Evolutionary conservation across 257 asterid genomes (phyloP), one percentile per base, ranked within the genome.

Genomic region (Verbena officinalis): DNA sequence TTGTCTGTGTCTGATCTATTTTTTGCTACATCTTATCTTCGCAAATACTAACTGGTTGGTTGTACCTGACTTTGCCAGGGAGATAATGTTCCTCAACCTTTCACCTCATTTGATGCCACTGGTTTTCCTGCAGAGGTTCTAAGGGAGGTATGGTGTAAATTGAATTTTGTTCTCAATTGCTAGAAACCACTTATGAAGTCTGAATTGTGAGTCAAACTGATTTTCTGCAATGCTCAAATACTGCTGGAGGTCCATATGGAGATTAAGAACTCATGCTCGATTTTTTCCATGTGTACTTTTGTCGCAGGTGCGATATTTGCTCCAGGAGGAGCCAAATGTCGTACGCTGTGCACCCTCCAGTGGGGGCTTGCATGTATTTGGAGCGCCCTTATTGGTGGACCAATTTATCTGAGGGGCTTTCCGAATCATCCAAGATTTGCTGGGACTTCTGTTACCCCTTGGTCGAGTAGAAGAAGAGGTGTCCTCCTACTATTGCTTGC

Each of bases 241-340:
- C 80, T 76, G 64, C 77, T 67, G 84, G 91, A 77, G 78, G 69
- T 69, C 64, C 75, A 50, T 56, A 15, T 75, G 67, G 85, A 70
- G 83, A 75, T 59, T 83, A 65, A 74, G 78, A 80, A 77, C 85
- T 79, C 82, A 77, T 70, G 55, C 74, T 42, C 69, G 55, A 66
- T 46, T 74, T 80, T 88, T 83, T 74, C 79, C 69, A 27, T 81
- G 77, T 82, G 75, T 77, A 72, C 82, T 80, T 85, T 77, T 86
- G 88, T 81, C 93, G 80, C 95, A 90, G 97, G 92, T 88, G 95
- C 98, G 99, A 90, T 91, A 86, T 90, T 94, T 85, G 99, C 99
- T 90, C 97, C 96, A 51, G 96, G 83, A 81, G 96, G 96, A 94
- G 96, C 80, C 71, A 80, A 87, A 88, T 87, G 96, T 87, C 96